These are phyloP conservation scores for Aspergillus leporis DNA, from an alignment of 495 filamentous ascomycete species.

Conservation along the genomic window DNA sequence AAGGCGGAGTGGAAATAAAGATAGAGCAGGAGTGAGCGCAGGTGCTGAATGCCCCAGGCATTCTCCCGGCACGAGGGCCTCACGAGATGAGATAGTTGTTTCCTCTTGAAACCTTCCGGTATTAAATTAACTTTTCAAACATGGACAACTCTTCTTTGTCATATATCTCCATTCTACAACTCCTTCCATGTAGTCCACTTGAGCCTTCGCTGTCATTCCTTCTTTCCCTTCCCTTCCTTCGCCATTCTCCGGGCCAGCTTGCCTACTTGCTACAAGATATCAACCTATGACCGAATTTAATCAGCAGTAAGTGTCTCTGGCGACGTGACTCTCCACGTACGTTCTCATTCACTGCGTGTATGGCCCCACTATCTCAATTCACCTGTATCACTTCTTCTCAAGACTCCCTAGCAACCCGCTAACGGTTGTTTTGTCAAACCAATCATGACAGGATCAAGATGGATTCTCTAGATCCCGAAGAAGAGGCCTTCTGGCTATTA, in stretches of 20 bases:
- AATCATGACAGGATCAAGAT: background rate
- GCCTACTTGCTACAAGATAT: background rate
- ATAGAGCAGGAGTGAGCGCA: constrained; percentile 24
- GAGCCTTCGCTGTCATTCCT: background rate
- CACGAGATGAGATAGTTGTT: constrained; percentile 3
- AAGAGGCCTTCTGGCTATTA: constrained; percentile 3
- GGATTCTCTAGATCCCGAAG: background rate
- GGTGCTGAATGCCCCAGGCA: constrained; percentile 6
- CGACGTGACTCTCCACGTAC: background rate
- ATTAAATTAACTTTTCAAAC: background rate
- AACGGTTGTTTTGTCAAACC: background rate
- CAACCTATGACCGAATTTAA: background rate
- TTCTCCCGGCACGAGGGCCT: too few species aligned
- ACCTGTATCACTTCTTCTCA: background rate
- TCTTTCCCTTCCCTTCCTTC: background rate
- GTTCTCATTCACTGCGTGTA: background rate
- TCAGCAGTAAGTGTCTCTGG: background rate
- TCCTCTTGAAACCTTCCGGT: background rate
- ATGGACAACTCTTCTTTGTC: background rate
- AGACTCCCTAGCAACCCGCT: background rate
- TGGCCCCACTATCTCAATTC: background rate
- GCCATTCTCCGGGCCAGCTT: background rate
- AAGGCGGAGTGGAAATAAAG: constrained; percentile 37
- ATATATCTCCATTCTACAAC: background rate
- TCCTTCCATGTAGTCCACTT: background rate